Conservation (phyloP, 768 basidiomycete species). For the Cystofilobasidium macerans region DNA sequence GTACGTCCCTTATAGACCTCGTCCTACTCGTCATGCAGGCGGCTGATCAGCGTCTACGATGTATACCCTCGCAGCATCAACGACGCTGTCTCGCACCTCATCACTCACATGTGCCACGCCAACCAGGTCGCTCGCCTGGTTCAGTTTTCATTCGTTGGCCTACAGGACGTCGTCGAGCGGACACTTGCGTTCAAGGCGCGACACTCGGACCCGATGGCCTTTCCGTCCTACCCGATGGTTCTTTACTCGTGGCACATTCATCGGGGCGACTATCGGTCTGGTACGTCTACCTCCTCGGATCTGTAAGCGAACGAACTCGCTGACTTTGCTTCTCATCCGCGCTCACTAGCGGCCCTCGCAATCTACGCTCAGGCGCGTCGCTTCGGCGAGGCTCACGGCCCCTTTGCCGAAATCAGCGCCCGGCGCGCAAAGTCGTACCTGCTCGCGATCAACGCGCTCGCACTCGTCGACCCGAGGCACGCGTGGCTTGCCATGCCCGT, state of each 20-base stretch:
- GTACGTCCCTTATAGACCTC: constrained; percentile 46
- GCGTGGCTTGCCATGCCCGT: constrained; percentile 70
- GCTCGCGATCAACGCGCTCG: constrained; percentile 78
- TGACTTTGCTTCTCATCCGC: constrained; percentile 19
- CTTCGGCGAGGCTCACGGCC: constrained; percentile 45
- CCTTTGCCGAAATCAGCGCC: constrained; percentile 48
- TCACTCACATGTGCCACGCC: constrained; percentile 86
- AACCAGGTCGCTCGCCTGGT: constrained; percentile 67
- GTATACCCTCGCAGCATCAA: constrained; percentile 56
- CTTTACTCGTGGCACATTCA: constrained; percentile 88
- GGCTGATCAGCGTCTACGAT: no score
- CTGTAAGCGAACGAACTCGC: neutral
- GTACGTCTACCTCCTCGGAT: constrained; percentile 44
- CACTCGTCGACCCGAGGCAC: constrained; percentile 64
- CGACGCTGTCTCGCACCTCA: constrained; percentile 68
- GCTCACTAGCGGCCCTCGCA: constrained; percentile 61
- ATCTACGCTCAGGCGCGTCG: constrained; percentile 90
- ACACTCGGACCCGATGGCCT: constrained; percentile 76
- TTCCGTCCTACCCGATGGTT: constrained; percentile 77
- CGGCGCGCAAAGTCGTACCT: constrained; percentile 62
- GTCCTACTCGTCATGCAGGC: neutral
- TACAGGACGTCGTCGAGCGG: constrained; percentile 76
- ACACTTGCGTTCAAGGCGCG: constrained; percentile 83
- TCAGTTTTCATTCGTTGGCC: constrained; percentile 69
- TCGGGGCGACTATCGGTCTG: constrained; percentile 80